phyloP scores from a whole-genome alignment of 2,329 filamentous ascomycete genomes.

The Reticulascus tulasneorum region DNA sequence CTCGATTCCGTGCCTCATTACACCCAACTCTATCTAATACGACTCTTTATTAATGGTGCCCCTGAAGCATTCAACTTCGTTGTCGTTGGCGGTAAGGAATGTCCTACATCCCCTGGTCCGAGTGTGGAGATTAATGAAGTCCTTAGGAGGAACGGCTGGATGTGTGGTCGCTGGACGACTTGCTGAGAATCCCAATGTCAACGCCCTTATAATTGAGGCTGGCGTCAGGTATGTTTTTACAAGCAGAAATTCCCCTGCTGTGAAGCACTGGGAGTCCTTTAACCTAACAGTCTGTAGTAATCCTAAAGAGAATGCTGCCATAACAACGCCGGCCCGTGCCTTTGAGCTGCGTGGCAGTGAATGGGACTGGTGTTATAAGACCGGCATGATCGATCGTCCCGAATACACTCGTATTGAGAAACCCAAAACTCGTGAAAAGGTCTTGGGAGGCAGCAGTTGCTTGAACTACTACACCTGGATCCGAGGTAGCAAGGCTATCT shows the following conservation, averaged over 20 bases:
- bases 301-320: slow-evolving; percentile 44
- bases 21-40: slow-evolving; percentile 12
- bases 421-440: slow-evolving; percentile 58
- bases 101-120: not conserved
- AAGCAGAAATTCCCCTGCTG: no score
- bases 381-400: slow-evolving; percentile 53
- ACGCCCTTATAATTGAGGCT: slow-evolving; percentile 44
- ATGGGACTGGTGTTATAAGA: slow-evolving; percentile 60
- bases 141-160: slow-evolving; percentile 30
- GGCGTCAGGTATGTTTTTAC: no score
- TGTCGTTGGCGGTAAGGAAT: slow-evolving; percentile 22
- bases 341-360: slow-evolving; percentile 51
- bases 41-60: slow-evolving; percentile 9
- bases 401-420: slow-evolving; percentile 61
- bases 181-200: slow-evolving; percentile 30
- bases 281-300: slow-evolving; percentile 39
- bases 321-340: slow-evolving; percentile 48
- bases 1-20: no score
- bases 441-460: slow-evolving; percentile 53
- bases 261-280: no score
- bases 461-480: slow-evolving; percentile 65
- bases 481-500: slow-evolving; percentile 53
- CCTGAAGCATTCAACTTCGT: slow-evolving; percentile 33
- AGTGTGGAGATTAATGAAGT: not conserved
- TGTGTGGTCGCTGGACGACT: slow-evolving; percentile 32